Conservation (phyloP, 441 rosid genomes). For the Raphanus hybrid region DNA sequence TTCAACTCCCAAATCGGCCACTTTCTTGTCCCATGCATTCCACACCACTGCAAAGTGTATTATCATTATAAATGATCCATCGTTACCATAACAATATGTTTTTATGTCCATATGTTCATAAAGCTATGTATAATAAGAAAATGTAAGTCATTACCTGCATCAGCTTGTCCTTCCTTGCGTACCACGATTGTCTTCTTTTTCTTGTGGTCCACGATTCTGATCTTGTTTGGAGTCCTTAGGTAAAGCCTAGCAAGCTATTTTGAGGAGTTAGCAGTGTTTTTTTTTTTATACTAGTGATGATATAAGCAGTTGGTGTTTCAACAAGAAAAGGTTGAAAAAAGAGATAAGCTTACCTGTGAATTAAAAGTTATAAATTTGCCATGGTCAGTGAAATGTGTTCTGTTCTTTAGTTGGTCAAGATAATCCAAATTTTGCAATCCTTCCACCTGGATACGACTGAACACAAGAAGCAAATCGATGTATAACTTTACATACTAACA, state of each 20-base stretch:
- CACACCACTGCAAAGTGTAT: constrained; percentile 69
- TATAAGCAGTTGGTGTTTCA: background rate
- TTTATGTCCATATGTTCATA: background rate
- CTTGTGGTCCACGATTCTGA: constrained; percentile 82
- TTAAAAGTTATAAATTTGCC: constrained; percentile 85
- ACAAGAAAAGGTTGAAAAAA: background rate
- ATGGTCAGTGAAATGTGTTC: constrained; percentile 82
- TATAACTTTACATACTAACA: background rate
- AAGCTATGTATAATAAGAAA: background rate
- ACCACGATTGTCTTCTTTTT: constrained; percentile 84
- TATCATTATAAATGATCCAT: constrained; percentile 12
- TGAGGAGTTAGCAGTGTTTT: constrained; percentile 6
- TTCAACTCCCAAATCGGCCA: constrained; percentile 81
- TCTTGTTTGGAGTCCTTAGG: constrained; percentile 73
- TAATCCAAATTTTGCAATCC: constrained; percentile 88
- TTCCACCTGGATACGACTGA: constrained; percentile 89
- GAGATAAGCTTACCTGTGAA: constrained; percentile 55
- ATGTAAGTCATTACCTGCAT: constrained; percentile 66
- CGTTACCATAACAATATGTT: background rate
- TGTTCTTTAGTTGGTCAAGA: constrained; percentile 76
- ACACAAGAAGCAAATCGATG: constrained; percentile 14
- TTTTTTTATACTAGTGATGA: background rate
- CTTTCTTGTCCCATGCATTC: constrained; percentile 96
- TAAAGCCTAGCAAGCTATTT: constrained; percentile 79
- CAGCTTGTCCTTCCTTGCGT: constrained; percentile 89